Conservation (phyloP, 371 early-diverging fungal genomes). For the Mortierella sp. region DNA sequence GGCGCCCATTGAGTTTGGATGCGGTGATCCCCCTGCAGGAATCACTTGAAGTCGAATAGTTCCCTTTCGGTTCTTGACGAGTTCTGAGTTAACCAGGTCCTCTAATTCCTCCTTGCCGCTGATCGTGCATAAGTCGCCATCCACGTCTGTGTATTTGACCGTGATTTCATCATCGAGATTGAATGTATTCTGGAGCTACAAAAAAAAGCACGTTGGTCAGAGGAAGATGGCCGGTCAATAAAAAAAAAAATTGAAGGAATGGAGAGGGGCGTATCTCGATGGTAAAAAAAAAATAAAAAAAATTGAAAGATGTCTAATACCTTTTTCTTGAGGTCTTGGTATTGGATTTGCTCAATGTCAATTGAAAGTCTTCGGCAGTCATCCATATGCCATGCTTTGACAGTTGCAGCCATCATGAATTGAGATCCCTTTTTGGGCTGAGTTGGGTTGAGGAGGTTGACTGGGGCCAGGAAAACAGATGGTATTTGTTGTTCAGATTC, state of each 20-base stretch:
- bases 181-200: conserved; percentile 45
- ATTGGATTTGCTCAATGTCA: conserved; percentile 47
- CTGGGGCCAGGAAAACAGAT: not conserved
- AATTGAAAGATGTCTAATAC: not conserved
- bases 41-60: conserved; percentile 38
- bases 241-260: not conserved
- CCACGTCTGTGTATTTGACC: conserved; percentile 50
- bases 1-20: not conserved
- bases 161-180: conserved; percentile 49
- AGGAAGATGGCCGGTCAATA: not conserved
- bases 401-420: conserved; percentile 35
- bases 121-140: conserved; percentile 52
- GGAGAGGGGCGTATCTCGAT: not conserved
- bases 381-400: conserved; percentile 48
- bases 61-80: conserved; percentile 40
- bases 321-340: conserved; percentile 48
- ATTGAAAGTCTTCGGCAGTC: conserved; percentile 53
- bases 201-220: not conserved
- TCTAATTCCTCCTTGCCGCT: conserved; percentile 40
- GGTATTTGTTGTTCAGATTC: not conserved
- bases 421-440: not conserved
- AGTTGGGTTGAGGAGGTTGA: not conserved
- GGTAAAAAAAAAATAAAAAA: not conserved
- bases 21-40: conserved; percentile 6
- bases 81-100: conserved; percentile 46